Conservation (phyloP, 768 basidiomycete species). For the Russula lepida region DNA sequence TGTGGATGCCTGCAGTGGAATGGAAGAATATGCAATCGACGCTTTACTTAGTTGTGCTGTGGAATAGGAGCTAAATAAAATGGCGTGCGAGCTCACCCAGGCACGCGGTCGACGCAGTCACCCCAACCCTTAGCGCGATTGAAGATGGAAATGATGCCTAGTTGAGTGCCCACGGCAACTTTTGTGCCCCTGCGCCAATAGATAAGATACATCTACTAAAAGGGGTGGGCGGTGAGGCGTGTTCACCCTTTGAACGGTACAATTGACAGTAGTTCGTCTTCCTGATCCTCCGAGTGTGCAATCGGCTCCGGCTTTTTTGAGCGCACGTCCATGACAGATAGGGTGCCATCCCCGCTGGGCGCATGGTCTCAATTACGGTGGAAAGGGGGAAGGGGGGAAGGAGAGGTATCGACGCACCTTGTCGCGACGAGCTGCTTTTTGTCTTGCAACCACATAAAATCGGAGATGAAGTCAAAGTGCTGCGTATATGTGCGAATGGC, state of each 20-base stretch:
- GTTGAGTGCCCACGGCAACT: slow-evolving; percentile 79
- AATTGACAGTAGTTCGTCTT: slow-evolving; percentile 86
- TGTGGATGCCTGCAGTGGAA: slow-evolving; percentile 62
- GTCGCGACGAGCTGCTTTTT: slow-evolving; percentile 75
- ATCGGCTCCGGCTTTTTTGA: slow-evolving; percentile 70
- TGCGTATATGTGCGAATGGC: slow-evolving; percentile 65
- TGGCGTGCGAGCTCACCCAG: slow-evolving; percentile 47
- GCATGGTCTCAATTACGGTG: neutral
- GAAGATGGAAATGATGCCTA: slow-evolving; percentile 85
- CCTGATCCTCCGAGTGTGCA: slow-evolving; percentile 90
- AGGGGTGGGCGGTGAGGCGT: neutral
- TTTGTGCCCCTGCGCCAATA: slow-evolving; percentile 54
- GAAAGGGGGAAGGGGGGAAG: neutral
- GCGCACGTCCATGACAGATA: slow-evolving; percentile 88
- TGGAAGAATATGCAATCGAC: neutral
- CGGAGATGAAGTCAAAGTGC: slow-evolving; percentile 92
- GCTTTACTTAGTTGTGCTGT: neutral
- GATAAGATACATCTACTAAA: neutral
- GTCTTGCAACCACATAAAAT: slow-evolving; percentile 74
- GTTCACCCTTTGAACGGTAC: slow-evolving; percentile 74
- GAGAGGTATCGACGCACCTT: slow-evolving; percentile 46
- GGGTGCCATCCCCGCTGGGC: slow-evolving; percentile 79
- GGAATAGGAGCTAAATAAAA: slow-evolving; percentile 6
- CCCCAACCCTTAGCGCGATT: slow-evolving; percentile 82
- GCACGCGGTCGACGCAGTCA: slow-evolving; percentile 86